phyloP scores from a whole-genome alignment of 176 grass and related monocot species.

The Oryza longistaminata region DNA sequence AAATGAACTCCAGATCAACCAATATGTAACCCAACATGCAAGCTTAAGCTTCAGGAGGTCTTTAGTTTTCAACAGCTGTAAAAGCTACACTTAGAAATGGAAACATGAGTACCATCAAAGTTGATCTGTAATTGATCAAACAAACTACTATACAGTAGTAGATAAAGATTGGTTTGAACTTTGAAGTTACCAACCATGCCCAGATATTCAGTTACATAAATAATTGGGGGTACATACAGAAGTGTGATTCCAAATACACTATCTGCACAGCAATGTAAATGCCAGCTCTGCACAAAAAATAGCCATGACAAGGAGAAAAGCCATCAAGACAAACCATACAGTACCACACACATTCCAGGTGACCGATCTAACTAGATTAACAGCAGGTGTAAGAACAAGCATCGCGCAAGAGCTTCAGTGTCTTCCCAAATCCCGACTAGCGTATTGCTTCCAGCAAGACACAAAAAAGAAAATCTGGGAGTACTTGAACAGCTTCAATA shows the following conservation, averaged over 20 bases:
- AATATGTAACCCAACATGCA: neutral
- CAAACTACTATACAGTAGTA: slow-evolving; percentile 3
- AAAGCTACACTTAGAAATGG: neutral
- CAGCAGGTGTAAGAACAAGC: neutral
- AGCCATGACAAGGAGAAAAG: neutral
- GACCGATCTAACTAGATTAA: slow-evolving; percentile 15
- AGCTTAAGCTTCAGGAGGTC: neutral
- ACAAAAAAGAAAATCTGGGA: neutral
- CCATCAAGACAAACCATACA: neutral
- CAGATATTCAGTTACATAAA: slow-evolving; percentile 39
- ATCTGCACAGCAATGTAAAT: slow-evolving; percentile 44
- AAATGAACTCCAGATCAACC: neutral
- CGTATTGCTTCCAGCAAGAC: neutral
- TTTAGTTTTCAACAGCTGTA: neutral
- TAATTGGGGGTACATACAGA: slow-evolving; percentile 45
- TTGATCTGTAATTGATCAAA: neutral
- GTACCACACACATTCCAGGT: slow-evolving; percentile 12
- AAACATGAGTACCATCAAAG: neutral
- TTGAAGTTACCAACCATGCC: neutral
- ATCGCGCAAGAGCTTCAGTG: neutral
- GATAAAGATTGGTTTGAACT: neutral
- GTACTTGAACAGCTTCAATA: slow-evolving; percentile 5
- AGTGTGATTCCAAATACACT: slow-evolving; percentile 39
- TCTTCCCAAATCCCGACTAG: neutral
- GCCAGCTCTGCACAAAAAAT: slow-evolving; percentile 40